phyloP scores from a whole-genome alignment of 2,329 filamentous ascomycete species.

The Trichothecium roseum region DNA sequence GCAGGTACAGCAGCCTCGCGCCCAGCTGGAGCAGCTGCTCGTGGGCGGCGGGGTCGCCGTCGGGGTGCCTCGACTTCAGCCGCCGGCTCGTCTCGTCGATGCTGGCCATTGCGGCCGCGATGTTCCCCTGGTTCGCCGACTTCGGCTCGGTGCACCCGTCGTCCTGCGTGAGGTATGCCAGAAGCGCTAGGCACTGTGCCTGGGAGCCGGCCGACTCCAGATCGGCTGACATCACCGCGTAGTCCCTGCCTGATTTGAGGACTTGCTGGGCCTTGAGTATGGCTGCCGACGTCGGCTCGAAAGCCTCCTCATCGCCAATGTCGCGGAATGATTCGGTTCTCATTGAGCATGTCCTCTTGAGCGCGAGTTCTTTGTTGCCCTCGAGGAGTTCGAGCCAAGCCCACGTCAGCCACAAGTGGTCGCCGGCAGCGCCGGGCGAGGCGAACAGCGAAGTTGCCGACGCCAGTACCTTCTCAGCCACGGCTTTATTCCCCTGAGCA shows the following conservation, averaged over 20 bases:
- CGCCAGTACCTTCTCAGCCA: constrained; percentile 54
- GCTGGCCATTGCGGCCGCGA: constrained; percentile 35
- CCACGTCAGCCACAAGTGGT: constrained; percentile 35
- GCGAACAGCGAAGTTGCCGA: constrained; percentile 42
- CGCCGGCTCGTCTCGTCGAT: constrained; percentile 31
- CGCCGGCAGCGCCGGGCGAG: neutral
- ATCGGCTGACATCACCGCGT: constrained; percentile 40
- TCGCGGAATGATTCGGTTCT: constrained; percentile 18
- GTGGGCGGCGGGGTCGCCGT: constrained; percentile 25
- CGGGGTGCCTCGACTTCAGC: constrained; percentile 25
- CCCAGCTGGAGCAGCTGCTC: constrained; percentile 63
- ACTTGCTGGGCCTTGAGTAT: constrained; percentile 44
- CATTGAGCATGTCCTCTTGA: constrained; percentile 28
- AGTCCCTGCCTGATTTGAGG: constrained; percentile 43
- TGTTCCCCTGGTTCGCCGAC: constrained; percentile 41
- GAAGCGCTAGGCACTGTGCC: constrained; percentile 52
- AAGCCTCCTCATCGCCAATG: constrained; percentile 5
- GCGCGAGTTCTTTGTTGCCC: constrained; percentile 21
- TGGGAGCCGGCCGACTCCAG: constrained; percentile 38
- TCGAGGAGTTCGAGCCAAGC: constrained; percentile 54
- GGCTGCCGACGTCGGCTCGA: constrained; percentile 19
- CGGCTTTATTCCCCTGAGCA: constrained; percentile 41
- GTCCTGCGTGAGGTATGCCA: constrained; percentile 55
- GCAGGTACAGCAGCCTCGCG: constrained; percentile 54
- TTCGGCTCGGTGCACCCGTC: constrained; percentile 29